Base-by-base conservation (phyloP, 805 yeast species). In the Scheffersomyces stipitis region DNA sequence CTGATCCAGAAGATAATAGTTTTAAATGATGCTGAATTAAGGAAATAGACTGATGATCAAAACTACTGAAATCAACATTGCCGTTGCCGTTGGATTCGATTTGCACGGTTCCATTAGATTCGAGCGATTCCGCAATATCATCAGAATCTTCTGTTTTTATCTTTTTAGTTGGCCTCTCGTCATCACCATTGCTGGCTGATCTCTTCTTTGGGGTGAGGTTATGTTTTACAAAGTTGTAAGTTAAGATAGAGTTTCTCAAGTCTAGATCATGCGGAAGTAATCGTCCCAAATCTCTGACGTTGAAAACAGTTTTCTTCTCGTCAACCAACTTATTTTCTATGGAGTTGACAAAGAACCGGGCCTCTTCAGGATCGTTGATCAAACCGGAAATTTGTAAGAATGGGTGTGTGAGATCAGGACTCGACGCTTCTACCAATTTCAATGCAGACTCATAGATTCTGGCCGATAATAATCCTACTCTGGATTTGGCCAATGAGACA, bases 381-480 rank as follows among this genome's bases (percentile, higher is more conserved):
- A 78, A 49, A 1, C 81, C 83, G 12, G 62, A 46, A 15, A 80
- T 70, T 30, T 66, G 52, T 10, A 62, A 51, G 26, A 75, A 58
- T 6, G 72, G 73, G 38, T 73, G 66, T 23, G 41, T 46, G 29
- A 58, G 52, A 16, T 58, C 64, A 5, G 78, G 76, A 4, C 83
- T 74, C 33, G 64, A 65, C 44, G 65, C 70, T 56, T 88, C 96
- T 14, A 85, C 67, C 27, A 73, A 53, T 13, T 60, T 46, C 39
- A 93, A 71, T 3, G 81, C 78, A 8, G 70, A 58, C 31, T 69
- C 68, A 54, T 86, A 91, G 8, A 93, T 71, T 30, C 69, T 60
- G 0, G 93, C 71, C 0, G 95, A 71, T 2, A 84, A 58, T 5
- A 71, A 61, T 3, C 98, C 98, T 22, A 89, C 60, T 36, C 87